phyloP scores from a whole-genome alignment of 1,284 basidiomycete species.

The Polyporus tsugae region DNA sequence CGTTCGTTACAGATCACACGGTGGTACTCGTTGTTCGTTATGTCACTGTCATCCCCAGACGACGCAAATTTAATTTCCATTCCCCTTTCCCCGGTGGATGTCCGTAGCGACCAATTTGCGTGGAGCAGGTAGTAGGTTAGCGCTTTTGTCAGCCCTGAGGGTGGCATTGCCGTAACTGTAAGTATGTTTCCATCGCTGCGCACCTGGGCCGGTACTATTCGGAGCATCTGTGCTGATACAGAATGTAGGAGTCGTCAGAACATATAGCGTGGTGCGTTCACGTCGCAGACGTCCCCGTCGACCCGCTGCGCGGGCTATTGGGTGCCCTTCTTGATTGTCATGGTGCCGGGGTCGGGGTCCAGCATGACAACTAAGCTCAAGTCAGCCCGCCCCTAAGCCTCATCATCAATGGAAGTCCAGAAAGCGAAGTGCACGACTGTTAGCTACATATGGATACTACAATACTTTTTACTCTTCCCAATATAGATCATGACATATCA shows the following conservation, averaged over 20 bases:
- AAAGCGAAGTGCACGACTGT: slow-evolving; percentile 9
- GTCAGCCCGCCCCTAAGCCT: slow-evolving; percentile 1
- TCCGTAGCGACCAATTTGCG: slow-evolving; percentile 14
- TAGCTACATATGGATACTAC: slow-evolving; percentile 30
- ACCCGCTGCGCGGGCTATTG: slow-evolving; percentile 1
- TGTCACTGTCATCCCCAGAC: slow-evolving; percentile 19
- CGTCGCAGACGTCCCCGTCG: slow-evolving; percentile 1
- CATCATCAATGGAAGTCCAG: slow-evolving; percentile 18
- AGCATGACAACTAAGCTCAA: slow-evolving; percentile 10
- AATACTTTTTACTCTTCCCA: slow-evolving; percentile 28
- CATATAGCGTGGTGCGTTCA: slow-evolving; percentile 15
- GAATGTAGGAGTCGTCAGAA: slow-evolving; percentile 2
- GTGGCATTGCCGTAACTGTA: slow-evolving; percentile 13
- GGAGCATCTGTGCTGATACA: slow-evolving; percentile 17
- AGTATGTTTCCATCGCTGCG: slow-evolving; percentile 12
- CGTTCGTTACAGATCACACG: slow-evolving; percentile 5
- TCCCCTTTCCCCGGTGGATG: slow-evolving; percentile 19
- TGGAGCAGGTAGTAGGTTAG: slow-evolving; percentile 16
- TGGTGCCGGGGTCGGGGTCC: slow-evolving; percentile 15
- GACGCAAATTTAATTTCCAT: slow-evolving; percentile 32
- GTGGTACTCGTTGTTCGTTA: slow-evolving; percentile 9
- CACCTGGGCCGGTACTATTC: slow-evolving; percentile 7
- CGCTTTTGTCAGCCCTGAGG: slow-evolving; percentile 13
- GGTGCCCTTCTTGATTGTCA: slow-evolving; percentile 9
- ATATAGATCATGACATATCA: slow-evolving; percentile 27